Conservation (phyloP, 2,329 filamentous ascomycete genomes). For the Emydomyces testavorans region DNA sequence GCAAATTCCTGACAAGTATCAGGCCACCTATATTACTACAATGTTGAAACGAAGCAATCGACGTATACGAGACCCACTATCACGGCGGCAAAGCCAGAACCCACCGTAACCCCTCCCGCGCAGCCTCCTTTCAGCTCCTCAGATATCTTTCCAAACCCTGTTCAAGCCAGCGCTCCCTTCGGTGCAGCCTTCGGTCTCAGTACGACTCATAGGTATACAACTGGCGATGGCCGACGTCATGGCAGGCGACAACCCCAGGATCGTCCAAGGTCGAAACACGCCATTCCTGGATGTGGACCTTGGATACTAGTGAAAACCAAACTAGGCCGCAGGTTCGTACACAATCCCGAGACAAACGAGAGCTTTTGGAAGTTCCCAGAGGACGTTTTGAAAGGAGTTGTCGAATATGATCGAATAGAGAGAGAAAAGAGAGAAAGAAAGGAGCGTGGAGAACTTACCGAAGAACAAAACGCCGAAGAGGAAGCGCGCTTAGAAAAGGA, state of each 20-base stretch:
- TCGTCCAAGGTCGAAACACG: slow-evolving; percentile 65
- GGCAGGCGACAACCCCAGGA: slow-evolving; percentile 59
- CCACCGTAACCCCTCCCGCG: slow-evolving; percentile 5
- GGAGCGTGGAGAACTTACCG: slow-evolving; percentile 24
- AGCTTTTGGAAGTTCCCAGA: slow-evolving; percentile 94
- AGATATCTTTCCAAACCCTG: slow-evolving; percentile 35
- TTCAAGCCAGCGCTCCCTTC: slow-evolving; percentile 24
- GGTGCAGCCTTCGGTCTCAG: slow-evolving; percentile 24
- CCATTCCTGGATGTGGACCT: slow-evolving; percentile 68
- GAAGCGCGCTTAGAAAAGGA: slow-evolving; percentile 2
- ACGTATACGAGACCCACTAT: slow-evolving; percentile 68
- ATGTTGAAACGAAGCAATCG: slow-evolving; percentile 68
- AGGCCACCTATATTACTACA: slow-evolving; percentile 83
- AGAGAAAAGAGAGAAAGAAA: slow-evolving; percentile 54
- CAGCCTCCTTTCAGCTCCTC: slow-evolving; percentile 21
- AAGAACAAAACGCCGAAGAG: slow-evolving; percentile 12
- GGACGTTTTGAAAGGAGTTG: slow-evolving; percentile 64
- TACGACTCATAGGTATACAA: slow-evolving; percentile 36
- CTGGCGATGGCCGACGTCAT: slow-evolving; percentile 45
- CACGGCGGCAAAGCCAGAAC: slow-evolving; percentile 18
- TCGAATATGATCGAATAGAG: slow-evolving; percentile 59
- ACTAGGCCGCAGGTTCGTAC: slow-evolving; percentile 75
- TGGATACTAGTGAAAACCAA: slow-evolving; percentile 94
- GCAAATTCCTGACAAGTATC: slow-evolving; percentile 1
- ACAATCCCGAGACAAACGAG: slow-evolving; percentile 73